These are phyloP conservation scores for Perkinsus marinus DNA, from an alignment of 169 alveolate species.

Conservation along the genomic window DNA sequence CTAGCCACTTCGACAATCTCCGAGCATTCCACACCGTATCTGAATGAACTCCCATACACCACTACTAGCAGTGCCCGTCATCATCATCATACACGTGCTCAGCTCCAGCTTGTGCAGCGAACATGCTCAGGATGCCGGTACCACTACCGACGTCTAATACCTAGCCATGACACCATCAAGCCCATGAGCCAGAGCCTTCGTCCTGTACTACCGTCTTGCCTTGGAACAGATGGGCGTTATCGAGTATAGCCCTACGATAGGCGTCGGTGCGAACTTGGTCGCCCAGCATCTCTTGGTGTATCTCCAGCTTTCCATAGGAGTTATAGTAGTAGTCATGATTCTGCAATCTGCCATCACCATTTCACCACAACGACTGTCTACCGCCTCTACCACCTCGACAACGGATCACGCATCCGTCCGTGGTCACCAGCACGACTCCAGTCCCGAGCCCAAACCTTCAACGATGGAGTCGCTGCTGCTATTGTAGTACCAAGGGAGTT, in stretches of 20 bases:
- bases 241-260: slow-evolving; percentile 79
- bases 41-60: not conserved
- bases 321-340: slow-evolving; percentile 60
- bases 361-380: too few relatives aligned
- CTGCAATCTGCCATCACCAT: not conserved
- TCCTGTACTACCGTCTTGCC: slow-evolving; percentile 52
- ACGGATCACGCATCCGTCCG: too few relatives aligned
- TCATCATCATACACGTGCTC: slow-evolving; percentile 63
- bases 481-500: too few relatives aligned
- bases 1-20: slow-evolving; percentile 81
- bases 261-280: slow-evolving; percentile 86
- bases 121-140: slow-evolving; percentile 89
- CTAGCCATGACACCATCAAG: not conserved
- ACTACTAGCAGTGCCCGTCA: too few relatives aligned
- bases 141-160: slow-evolving; percentile 98
- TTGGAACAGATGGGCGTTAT: slow-evolving; percentile 75
- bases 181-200: not conserved
- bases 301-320: slow-evolving; percentile 87
- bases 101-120: slow-evolving; percentile 95
- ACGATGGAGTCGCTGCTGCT: too few relatives aligned
- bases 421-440: too few relatives aligned
- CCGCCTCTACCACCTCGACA: too few relatives aligned
- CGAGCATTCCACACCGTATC: slow-evolving; percentile 88
- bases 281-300: slow-evolving; percentile 94
- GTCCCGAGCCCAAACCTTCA: too few relatives aligned